Evolutionary conservation across 2,329 filamentous ascomycete genomes (phyloP), one percentile per base, ranked within the genome.

Genomic region (Cladorrhinum sp.): DNA sequence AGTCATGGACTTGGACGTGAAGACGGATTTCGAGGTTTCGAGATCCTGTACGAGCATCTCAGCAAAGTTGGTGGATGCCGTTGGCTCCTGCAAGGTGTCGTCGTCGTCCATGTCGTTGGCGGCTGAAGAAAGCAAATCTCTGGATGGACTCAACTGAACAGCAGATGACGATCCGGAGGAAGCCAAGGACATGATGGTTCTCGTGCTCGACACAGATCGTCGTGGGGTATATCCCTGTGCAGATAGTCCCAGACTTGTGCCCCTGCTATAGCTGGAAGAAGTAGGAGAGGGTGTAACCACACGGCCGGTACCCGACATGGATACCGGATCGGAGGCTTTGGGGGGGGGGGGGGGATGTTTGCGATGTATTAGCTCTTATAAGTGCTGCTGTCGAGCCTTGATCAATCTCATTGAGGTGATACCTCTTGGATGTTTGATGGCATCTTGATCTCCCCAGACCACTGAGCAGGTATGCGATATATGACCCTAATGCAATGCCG

Each of bases 11-110:
- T 74, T 81, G 13, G 80, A 76, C 24, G 72, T 72, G 59, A 85
- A 85, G 24, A 82, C 68, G 9, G 74, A 71, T 55, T 74, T 74
- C 18, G 80, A 83, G 22, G 75, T 67, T 66, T 83, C 79, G 50
- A 85, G 72, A 63, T 86, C 82, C 61, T 75, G 77, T 6, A 78
- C 83, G n/a, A 86, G 73, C 41, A 84, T 66, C 70, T 86, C 84
- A 2, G 83, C 80, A 18, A 86, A 73, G 70, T 79, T 85, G 68
- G 77, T 78, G 54, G 72, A 73, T 67, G 70, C 72, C 12, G 58
- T 18, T 49, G 55, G 50, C 16, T 62, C 58, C 27, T 55, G 29
- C 20, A 45, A 25, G 20, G 38, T 41, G 38, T 16, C n/a, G 41
- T 52, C 61, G 38, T 16, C n/a, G 41, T 52, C 61, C 61, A 64